Conservation (phyloP, 179 eudicot genomes). For the Patellifolia procumbens region DNA sequence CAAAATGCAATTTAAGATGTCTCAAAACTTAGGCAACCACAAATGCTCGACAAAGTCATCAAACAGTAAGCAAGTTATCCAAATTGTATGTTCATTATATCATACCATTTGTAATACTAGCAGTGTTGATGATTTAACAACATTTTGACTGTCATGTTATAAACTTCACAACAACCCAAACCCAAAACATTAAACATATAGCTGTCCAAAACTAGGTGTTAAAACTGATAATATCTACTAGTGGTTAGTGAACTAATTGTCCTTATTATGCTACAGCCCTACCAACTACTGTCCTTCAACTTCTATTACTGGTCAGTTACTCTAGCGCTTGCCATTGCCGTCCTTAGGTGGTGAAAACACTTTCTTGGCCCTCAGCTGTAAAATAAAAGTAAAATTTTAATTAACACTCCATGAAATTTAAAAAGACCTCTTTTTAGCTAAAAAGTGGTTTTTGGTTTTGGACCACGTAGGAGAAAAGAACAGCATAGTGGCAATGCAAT, state of each 20-base stretch:
- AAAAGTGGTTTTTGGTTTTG: neutral
- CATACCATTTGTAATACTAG: neutral
- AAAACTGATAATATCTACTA: neutral
- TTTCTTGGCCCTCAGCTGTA: conserved; percentile 24
- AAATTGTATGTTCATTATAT: neutral
- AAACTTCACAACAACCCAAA: neutral
- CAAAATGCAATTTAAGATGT: neutral
- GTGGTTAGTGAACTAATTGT: neutral
- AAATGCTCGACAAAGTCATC: neutral
- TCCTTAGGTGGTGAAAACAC: neutral
- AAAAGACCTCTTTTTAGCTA: too few species aligned
- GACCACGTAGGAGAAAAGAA: neutral
- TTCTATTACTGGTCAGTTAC: neutral
- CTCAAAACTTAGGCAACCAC: neutral
- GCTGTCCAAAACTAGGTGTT: neutral
- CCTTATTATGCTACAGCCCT: neutral
- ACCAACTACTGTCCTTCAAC: neutral
- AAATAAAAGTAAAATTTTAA: neutral
- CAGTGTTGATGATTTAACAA: neutral
- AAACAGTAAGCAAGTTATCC: neutral
- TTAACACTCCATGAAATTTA: neutral
- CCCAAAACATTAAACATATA: neutral
- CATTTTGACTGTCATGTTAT: neutral
- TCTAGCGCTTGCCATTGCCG: neutral
- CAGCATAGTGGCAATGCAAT: neutral